A percentile compares a stretch with the other conserved stretches of the same genome.
phyloP scores from a whole-genome alignment of 2,329 filamentous ascomycete genomes.

The Fusarium brevicatenulatum region DNA sequence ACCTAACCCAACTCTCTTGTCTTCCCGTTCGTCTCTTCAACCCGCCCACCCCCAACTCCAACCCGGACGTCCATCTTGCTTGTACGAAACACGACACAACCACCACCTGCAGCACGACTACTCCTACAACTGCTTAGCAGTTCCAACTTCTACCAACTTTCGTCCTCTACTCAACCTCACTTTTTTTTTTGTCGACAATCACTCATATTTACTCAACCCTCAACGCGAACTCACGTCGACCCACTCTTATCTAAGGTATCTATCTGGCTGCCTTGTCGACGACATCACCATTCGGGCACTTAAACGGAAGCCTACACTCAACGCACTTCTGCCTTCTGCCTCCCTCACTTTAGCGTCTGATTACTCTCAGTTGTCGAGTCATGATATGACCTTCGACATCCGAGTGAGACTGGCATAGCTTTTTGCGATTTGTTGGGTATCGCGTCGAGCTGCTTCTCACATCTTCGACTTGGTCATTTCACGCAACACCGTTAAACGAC shows the following conservation, averaged over 20 bases:
- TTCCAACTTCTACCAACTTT: constrained; percentile 27
- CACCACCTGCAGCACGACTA: constrained; percentile 16
- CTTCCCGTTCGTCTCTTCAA: constrained; percentile 34
- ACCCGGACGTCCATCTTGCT: constrained; percentile 27
- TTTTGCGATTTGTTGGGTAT: constrained; percentile 43
- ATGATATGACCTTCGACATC: constrained; percentile 44
- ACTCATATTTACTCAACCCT: constrained; percentile 15
- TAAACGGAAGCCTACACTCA: constrained; percentile 32
- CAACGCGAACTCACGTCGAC: neutral
- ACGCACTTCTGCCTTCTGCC: constrained; percentile 24
- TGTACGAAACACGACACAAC: constrained; percentile 33
- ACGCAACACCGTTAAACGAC: constrained; percentile 15
- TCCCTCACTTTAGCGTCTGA: constrained; percentile 27
- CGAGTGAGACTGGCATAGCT: constrained; percentile 44
- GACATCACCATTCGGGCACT: constrained; percentile 15
- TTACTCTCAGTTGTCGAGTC: constrained; percentile 38
- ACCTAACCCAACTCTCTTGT: constrained; percentile 14
- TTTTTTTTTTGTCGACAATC: neutral
- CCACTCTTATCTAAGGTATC: constrained; percentile 10
- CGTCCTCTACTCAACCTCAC: constrained; percentile 9
- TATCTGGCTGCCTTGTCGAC: constrained; percentile 32
- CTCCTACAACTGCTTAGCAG: constrained; percentile 27
- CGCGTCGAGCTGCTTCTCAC: constrained; percentile 33
- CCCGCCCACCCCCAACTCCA: constrained; percentile 26
- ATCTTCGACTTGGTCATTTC: constrained; percentile 22